phyloP scores from a whole-genome alignment of 352 stramenopile genomes.

The Globisporangium rhizosaccharum region DNA sequence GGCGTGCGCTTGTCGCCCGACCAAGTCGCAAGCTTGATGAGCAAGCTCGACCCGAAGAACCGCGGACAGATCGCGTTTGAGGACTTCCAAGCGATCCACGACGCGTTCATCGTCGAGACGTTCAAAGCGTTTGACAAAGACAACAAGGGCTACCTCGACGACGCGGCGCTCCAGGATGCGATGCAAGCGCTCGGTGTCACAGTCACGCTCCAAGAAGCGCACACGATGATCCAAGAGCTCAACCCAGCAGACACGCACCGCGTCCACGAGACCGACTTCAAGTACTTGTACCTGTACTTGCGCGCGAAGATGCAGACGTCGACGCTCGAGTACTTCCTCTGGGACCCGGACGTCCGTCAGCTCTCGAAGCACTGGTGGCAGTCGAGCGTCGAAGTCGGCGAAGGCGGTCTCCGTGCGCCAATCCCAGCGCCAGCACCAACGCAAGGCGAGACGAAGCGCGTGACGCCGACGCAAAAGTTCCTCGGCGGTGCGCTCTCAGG shows the following conservation, averaged over 20 bases:
- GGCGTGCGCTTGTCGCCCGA: slow-evolving; percentile 58
- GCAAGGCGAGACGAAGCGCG: slow-evolving; percentile 49
- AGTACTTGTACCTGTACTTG: slow-evolving; percentile 74
- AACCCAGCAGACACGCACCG: slow-evolving; percentile 56
- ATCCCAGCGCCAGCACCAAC: slow-evolving; percentile 21
- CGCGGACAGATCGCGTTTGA: slow-evolving; percentile 63
- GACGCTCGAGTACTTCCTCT: slow-evolving; percentile 69
- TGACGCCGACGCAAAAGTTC: slow-evolving; percentile 73
- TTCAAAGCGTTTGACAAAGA: slow-evolving; percentile 65
- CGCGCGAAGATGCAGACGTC: slow-evolving; percentile 72
- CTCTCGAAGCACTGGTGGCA: slow-evolving; percentile 87
- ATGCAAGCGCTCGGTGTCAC: slow-evolving; percentile 60
- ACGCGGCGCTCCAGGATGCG: slow-evolving; percentile 53
- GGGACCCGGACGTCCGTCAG: slow-evolving; percentile 78
- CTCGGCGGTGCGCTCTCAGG: slow-evolving; percentile 79
- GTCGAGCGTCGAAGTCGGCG: slow-evolving; percentile 74
- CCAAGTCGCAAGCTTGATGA: slow-evolving; percentile 56
- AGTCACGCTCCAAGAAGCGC: slow-evolving; percentile 69
- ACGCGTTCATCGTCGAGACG: slow-evolving; percentile 69
- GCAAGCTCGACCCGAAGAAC: slow-evolving; percentile 63
- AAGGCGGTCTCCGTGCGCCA: slow-evolving; percentile 61
- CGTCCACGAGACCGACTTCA: slow-evolving; percentile 77
- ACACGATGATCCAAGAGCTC: slow-evolving; percentile 72
- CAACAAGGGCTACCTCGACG: slow-evolving; percentile 67
- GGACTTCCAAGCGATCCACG: slow-evolving; percentile 72